Percentiles rank a stretch among this genome's conserved stretches.
Evolutionary conservation across 78 protist genomes (phyloP).

Genomic region (Bigelowiella natans): DNA sequence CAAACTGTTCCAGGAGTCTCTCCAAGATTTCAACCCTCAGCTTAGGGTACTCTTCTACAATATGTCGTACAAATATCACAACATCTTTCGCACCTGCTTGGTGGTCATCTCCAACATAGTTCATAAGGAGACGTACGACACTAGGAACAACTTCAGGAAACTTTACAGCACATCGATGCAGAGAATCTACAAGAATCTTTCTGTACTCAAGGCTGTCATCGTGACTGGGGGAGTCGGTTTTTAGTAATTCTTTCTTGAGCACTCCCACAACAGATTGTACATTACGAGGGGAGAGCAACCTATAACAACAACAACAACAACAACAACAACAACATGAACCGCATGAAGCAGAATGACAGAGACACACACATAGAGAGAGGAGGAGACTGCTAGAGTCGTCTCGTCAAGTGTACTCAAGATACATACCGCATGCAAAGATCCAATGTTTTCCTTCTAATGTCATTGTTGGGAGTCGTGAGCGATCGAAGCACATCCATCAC

Average conservation of each 20-base stretch:
- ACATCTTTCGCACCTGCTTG: conserved; percentile 27
- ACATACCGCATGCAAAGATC: conserved; percentile 45
- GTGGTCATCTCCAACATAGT: conserved; percentile 7
- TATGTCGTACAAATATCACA: conserved; percentile 26
- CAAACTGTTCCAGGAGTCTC: not conserved
- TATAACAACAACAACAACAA: too few relatives aligned
- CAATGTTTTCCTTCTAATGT: conserved; percentile 67
- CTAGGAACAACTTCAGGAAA: conserved; percentile 71
- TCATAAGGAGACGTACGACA: conserved; percentile 56
- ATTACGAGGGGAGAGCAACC: conserved; percentile 2
- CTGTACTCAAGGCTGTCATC: conserved; percentile 49
- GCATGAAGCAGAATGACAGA: too few relatives aligned
- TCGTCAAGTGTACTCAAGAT: too few relatives aligned
- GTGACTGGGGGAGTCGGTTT: conserved; percentile 13
- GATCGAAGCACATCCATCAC: conserved; percentile 85
- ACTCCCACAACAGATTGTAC: conserved; percentile 31
- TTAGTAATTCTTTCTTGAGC: conserved; percentile 74
- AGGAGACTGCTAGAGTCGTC: not conserved
- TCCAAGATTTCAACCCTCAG: conserved; percentile 32
- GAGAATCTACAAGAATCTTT: conserved; percentile 59
- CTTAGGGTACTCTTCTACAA: conserved; percentile 61
- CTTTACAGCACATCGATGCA: conserved; percentile 70
- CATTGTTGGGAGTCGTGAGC: conserved; percentile 66
- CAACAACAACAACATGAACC: too few relatives aligned
- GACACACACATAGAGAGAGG: not conserved